phyloP scores from a whole-genome alignment of 345 rosid species.

The Eucalyptus virginea region DNA sequence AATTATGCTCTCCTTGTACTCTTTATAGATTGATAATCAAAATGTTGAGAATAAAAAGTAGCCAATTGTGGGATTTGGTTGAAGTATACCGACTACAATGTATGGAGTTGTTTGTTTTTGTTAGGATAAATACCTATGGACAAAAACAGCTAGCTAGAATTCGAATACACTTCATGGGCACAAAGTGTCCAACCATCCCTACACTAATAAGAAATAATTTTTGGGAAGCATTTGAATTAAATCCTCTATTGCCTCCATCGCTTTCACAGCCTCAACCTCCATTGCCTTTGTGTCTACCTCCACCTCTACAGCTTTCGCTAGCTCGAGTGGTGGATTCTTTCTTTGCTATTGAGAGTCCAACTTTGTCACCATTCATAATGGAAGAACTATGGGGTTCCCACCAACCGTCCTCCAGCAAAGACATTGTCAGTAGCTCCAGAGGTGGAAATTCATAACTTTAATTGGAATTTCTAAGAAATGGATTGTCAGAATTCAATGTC shows the following conservation, averaged over 20 bases:
- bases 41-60: too few relatives aligned
- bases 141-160: too few relatives aligned
- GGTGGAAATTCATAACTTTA: background rate
- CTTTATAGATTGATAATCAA: background rate
- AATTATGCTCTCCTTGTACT: background rate
- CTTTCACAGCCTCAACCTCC: background rate
- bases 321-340: background rate
- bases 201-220: fast-evolving
- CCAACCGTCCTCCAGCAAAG: background rate
- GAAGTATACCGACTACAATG: background rate
- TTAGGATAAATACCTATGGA: background rate
- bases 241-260: fast-evolving
- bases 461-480: too few relatives aligned
- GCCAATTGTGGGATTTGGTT: too few relatives aligned
- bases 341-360: background rate
- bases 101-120: too few relatives aligned
- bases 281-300: background rate
- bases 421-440: background rate
- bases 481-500: background rate
- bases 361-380: background rate
- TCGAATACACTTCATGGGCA: background rate
- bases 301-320: fast-evolving
- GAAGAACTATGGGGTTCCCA: too few relatives aligned
- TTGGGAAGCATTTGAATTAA: background rate
- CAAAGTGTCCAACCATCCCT: background rate